Evolutionary conservation across 192 early-diverging fungal species (phyloP).

Genomic region (Linnemannia schmuckeri): DNA sequence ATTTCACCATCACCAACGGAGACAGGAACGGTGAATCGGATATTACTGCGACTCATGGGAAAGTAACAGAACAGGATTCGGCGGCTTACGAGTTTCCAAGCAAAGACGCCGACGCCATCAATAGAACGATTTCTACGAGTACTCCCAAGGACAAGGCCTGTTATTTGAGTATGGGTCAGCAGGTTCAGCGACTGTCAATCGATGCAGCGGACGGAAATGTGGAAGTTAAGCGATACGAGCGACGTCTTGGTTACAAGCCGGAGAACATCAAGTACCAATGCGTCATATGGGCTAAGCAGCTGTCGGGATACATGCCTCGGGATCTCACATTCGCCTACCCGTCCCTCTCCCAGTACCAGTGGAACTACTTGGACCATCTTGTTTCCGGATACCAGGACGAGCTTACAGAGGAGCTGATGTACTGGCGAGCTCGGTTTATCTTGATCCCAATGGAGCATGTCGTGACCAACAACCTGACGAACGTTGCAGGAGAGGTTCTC

Average conservation of each 20-base stretch:
- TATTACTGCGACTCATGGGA: background rate
- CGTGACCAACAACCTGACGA: conserved; percentile 63
- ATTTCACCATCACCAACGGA: background rate
- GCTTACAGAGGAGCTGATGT: conserved; percentile 81
- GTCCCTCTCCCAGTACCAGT: conserved; percentile 80
- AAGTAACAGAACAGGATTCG: conserved; percentile 13
- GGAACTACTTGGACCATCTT: conserved; percentile 95
- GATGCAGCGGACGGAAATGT: conserved; percentile 76
- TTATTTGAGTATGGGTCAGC: conserved; percentile 92
- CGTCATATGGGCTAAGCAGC: conserved; percentile 88
- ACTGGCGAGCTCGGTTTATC: conserved; percentile 92
- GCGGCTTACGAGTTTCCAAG: conserved; percentile 37
- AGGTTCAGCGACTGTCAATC: conserved; percentile 86
- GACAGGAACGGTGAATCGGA: conserved; percentile 17
- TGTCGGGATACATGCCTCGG: conserved; percentile 68
- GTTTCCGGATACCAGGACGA: conserved; percentile 90
- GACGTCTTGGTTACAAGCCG: conserved; percentile 71
- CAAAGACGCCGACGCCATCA: conserved; percentile 15
- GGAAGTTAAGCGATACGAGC: conserved; percentile 89
- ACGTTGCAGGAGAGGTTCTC: conserved; percentile 71
- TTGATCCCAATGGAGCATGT: conserved; percentile 85
- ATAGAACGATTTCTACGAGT: background rate
- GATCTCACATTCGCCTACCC: conserved; percentile 83
- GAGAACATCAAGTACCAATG: conserved; percentile 78
- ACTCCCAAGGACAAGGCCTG: conserved; percentile 55